Percentiles rank a stretch among this genome's conserved stretches.
phyloP scores from a whole-genome alignment of 331 rosid genomes.

The Stylosanthes scabra region DNA sequence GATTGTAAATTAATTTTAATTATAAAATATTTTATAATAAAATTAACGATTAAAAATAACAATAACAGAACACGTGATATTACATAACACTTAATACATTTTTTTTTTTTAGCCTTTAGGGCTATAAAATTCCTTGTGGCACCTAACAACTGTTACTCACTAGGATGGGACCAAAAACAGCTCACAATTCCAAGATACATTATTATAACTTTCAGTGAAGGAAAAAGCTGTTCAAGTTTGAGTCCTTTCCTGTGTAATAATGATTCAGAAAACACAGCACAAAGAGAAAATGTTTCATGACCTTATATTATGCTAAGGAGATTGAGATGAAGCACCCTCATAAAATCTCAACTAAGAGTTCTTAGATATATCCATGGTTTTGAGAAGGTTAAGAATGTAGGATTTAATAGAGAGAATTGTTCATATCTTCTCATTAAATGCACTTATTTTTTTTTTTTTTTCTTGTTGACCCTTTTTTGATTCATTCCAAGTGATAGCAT shows the following conservation, averaged over 20 bases:
- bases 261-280: conserved; percentile 24
- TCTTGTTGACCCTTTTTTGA: conserved; percentile 31
- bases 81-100: too few species aligned
- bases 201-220: conserved; percentile 49
- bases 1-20: too few species aligned
- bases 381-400: conserved; percentile 17
- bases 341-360: conserved; percentile 3
- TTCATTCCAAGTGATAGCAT: conserved; percentile 16
- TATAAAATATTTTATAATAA: too few species aligned
- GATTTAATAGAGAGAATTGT: conserved; percentile 8
- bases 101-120: neutral
- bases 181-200: conserved; percentile 39
- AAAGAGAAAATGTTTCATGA: conserved; percentile 6
- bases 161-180: conserved; percentile 33
- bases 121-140: conserved; percentile 31
- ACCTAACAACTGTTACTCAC: conserved; percentile 27
- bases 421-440: conserved; percentile 40
- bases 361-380: neutral
- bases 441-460: neutral
- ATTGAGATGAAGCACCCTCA: neutral
- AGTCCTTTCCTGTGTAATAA: conserved; percentile 22
- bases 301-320: conserved; percentile 28
- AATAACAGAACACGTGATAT: too few species aligned
- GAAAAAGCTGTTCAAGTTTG: conserved; percentile 32
- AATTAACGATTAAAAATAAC: too few species aligned